Percentiles rank a stretch among this genome's conserved stretches.
These are phyloP conservation scores for Primulina eburnea DNA, from an alignment of 257 asterid species.

Conservation along the genomic window DNA sequence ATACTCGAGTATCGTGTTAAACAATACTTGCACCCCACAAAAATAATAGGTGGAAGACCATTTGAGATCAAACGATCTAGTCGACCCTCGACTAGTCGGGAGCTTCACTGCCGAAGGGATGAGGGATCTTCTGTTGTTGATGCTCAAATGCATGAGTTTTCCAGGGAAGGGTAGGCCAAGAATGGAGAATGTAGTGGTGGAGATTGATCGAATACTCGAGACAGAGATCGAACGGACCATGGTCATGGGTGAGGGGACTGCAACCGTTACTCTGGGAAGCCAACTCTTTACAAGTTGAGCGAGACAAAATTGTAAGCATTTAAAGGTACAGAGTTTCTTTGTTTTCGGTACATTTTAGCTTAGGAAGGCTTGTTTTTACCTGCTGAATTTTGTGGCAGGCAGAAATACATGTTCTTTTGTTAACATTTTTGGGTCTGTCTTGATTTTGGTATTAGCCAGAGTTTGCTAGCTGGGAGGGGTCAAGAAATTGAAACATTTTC, in stretches of 20 bases:
- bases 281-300: conserved; percentile 47
- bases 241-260: conserved; percentile 54
- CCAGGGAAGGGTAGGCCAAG: conserved; percentile 50
- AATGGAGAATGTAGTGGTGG: conserved; percentile 44
- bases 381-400: background rate
- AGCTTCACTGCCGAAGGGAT: conserved; percentile 64
- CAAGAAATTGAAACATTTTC: background rate
- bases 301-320: background rate
- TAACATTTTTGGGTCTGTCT: background rate
- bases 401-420: background rate
- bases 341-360: background rate
- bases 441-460: background rate
- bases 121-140: conserved; percentile 49
- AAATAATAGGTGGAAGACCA: conserved; percentile 40
- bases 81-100: conserved; percentile 49
- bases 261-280: conserved; percentile 64
- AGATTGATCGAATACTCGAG: conserved; percentile 62
- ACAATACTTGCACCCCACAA: too few species aligned
- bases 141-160: conserved; percentile 46
- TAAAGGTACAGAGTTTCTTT: background rate
- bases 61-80: conserved; percentile 32
- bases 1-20: background rate
- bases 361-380: background rate
- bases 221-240: conserved; percentile 62
- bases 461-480: too few species aligned